phyloP scores from a whole-genome alignment of 2,329 filamentous ascomycete species.

The Exophiala alcalophila region DNA sequence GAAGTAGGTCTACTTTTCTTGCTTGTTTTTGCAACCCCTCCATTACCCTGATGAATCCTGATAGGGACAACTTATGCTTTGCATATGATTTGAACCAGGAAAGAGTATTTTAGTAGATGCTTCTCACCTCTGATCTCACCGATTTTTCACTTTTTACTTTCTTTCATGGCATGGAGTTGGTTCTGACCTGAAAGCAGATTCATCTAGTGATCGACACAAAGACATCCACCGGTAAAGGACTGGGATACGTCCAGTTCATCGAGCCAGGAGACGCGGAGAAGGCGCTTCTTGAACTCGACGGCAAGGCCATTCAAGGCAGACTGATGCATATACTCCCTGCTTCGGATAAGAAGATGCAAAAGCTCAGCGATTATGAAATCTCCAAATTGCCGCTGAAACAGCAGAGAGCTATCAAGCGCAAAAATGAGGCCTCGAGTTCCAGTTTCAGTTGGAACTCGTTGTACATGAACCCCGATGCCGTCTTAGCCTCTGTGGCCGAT shows the following conservation, averaged over 20 bases:
- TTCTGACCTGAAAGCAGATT: constrained; percentile 62
- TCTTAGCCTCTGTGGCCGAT: constrained; percentile 83
- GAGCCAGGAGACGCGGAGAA: constrained; percentile 69
- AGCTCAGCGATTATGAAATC: constrained; percentile 81
- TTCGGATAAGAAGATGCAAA: constrained; percentile 73
- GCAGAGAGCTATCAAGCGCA: constrained; percentile 85
- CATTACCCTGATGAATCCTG: constrained; percentile 86
- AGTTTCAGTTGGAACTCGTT: constrained; percentile 98
- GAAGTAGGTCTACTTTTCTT: constrained; percentile 66
- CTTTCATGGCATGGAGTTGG: constrained; percentile 17
- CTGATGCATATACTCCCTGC: constrained; percentile 87
- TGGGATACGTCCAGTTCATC: constrained; percentile 78
- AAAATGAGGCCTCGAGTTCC: constrained; percentile 70
- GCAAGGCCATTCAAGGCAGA: constrained; percentile 85
- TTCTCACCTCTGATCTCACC: constrained; percentile 72
- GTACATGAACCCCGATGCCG: constrained; percentile 92
- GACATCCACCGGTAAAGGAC: constrained; percentile 77
- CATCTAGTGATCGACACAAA: constrained; percentile 74
- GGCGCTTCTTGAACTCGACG: constrained; percentile 77
- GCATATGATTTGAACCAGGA: constrained; percentile 88
- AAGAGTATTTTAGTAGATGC: constrained; percentile 99
- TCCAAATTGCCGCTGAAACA: constrained; percentile 92
- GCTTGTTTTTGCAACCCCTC: constrained; percentile 6
- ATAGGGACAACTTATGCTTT: constrained; percentile 99
- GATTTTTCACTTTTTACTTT: constrained; percentile 30